A percentile compares a stretch with the other conserved stretches of the same genome.
Evolutionary conservation across 2,329 filamentous ascomycete species (phyloP).

Genomic region (Cladosporium sp.): DNA sequence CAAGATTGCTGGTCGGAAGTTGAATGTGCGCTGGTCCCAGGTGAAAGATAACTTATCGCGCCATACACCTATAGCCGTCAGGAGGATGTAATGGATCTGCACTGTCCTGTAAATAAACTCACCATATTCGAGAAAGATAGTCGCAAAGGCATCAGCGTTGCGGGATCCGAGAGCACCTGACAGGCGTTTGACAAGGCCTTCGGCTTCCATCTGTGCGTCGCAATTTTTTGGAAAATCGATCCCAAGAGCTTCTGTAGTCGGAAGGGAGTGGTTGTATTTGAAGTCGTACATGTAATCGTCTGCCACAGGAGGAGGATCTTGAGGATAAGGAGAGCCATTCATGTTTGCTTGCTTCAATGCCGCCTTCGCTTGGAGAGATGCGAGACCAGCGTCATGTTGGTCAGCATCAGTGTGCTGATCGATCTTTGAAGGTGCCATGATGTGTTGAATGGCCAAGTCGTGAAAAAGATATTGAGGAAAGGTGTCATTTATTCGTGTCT

Average conservation of each 20-base stretch:
- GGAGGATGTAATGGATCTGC: neutral
- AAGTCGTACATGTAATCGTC: conserved; percentile 42
- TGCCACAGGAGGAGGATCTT: conserved; percentile 26
- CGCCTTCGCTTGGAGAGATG: neutral
- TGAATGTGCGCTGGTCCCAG: neutral
- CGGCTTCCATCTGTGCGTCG: neutral
- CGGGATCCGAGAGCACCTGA: neutral
- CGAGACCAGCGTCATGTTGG: neutral
- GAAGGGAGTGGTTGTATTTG: conserved; percentile 37
- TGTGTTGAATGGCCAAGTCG: neutral
- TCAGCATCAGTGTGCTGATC: neutral
- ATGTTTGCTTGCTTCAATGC: neutral
- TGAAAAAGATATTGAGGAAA: neutral
- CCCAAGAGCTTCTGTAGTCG: conserved; percentile 29
- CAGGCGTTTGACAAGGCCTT: neutral
- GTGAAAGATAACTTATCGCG: neutral
- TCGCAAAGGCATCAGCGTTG: neutral
- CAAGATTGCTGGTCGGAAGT: neutral
- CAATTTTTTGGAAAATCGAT: conserved; percentile 24
- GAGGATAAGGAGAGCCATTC: neutral
- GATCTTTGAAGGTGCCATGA: neutral
- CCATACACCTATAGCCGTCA: neutral
- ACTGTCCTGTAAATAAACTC: neutral
- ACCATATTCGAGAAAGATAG: neutral
- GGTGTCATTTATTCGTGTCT: too few species aligned